Base-by-base conservation (phyloP, 179 eudicot genomes). In the Silene vulgaris region DNA sequence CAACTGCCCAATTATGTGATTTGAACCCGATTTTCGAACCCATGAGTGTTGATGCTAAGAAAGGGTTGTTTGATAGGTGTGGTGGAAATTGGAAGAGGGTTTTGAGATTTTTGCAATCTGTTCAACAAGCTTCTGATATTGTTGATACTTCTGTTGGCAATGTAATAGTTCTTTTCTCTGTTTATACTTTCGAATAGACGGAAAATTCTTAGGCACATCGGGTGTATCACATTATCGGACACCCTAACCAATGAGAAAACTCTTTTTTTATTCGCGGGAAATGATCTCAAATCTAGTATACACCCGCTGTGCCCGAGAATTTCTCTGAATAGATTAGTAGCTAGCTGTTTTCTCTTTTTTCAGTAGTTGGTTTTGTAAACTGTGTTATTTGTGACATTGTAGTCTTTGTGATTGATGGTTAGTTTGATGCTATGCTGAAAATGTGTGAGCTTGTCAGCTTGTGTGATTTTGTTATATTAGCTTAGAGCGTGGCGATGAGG, bases 111-210 rank as follows among this genome's bases (percentile, higher is more conserved):
- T 84, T 92, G 88, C 97, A 90, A 68, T 86, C 93, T 8, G 90
- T 95, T 73, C 88, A 90, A 37, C 97, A 89, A 83, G 96, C 93
- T 3, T 92, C 95, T 37, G 86, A 80, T 70, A 76, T 89, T 74
- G 93, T 86, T 69, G 79, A 92, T 60, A 92, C 99, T 37, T 85
- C 99, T 63, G 73, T 88, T 40, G 93, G 99, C 97, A 89, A 92
- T 86, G 99, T 95, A 94, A 45, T 56, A 82, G 66, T 77, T 82
- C 81, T 80, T 65, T 63, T 20, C 64, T 71, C 45, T 21, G 7
- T 54, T 54, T 56, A 3, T 72, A 3, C 14, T 57, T 23, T 14
- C 52, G 52, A 45, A 2, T 45, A 2, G 52, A 45, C 52, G 14
- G 14, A 45, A 45, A 45, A 45, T 45, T 45, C 14, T 11, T 45